A percentile compares a stretch with the other conserved stretches of the same genome.
Evolutionary conservation across 176 grass and related monocot genomes (phyloP).

Genomic region (Rhynchospora breviuscula): DNA sequence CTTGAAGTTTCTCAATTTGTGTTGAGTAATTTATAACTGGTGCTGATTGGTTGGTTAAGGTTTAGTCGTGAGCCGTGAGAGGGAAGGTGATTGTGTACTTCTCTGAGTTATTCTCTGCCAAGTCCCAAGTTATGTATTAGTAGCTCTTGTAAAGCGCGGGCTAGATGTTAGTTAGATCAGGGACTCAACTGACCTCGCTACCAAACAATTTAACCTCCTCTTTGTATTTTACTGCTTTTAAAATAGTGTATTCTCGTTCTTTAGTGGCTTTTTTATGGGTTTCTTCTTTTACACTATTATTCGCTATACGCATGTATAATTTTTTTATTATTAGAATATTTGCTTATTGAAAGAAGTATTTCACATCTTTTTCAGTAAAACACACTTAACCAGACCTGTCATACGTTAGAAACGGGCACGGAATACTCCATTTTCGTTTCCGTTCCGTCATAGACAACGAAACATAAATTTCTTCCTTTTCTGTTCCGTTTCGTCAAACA

Average conservation of each 20-base stretch:
- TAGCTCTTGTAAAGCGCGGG: background rate
- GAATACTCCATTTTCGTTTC: too few relatives aligned
- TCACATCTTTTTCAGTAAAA: too few relatives aligned
- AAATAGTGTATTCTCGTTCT: background rate
- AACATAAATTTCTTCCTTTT: too few relatives aligned
- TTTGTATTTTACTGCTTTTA: slow-evolving; percentile 10
- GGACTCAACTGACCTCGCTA: background rate
- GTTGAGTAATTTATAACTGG: background rate
- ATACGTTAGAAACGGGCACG: too few relatives aligned
- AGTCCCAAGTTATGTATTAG: background rate
- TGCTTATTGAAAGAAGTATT: background rate
- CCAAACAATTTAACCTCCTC: slow-evolving; percentile 24
- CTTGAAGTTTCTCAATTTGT: background rate
- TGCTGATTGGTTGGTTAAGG: background rate
- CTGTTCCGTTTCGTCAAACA: too few relatives aligned
- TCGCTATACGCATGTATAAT: background rate
- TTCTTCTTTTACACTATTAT: background rate
- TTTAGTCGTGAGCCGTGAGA: background rate
- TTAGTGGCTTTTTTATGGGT: background rate
- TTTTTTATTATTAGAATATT: background rate
- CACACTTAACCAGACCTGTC: too few relatives aligned
- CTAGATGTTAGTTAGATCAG: slow-evolving; percentile 1
- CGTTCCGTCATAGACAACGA: too few relatives aligned
- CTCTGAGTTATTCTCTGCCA: background rate
- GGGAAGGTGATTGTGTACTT: slow-evolving; percentile 13